A percentile compares a stretch with the other conserved stretches of the same genome.
phyloP scores from a whole-genome alignment of 2,329 filamentous ascomycete genomes.

The Penicillium capsulatum region DNA sequence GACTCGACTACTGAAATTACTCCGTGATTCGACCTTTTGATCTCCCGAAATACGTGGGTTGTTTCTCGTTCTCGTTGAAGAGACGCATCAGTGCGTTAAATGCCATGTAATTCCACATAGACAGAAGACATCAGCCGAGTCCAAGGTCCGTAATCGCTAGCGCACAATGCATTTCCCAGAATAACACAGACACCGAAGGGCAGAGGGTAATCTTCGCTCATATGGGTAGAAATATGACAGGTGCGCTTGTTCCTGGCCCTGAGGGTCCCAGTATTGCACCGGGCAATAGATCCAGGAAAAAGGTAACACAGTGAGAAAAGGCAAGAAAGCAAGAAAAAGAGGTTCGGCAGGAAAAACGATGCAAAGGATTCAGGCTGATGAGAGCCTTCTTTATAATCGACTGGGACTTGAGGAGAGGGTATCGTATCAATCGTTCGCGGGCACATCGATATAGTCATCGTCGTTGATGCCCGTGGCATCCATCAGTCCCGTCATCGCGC shows the following conservation, averaged over 20 bases:
- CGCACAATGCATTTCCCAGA: conserved; percentile 30
- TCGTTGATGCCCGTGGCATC: conserved; percentile 42
- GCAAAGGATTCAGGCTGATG: conserved; percentile 1
- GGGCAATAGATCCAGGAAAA: background rate
- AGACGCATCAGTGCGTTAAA: conserved; percentile 7
- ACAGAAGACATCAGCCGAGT: conserved; percentile 6
- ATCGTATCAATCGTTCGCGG: conserved; percentile 35
- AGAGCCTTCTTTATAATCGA: conserved; percentile 13
- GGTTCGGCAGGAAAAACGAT: background rate
- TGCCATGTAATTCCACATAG: conserved; percentile 16
- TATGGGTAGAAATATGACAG: conserved; percentile 23
- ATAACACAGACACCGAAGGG: conserved; percentile 17
- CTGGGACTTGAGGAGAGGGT: conserved; percentile 24
- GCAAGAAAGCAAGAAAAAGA: conserved; percentile 5
- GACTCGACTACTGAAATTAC: too few species aligned
- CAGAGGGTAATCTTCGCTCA: conserved; percentile 22
- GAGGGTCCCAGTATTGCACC: background rate
- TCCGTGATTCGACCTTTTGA: too few species aligned
- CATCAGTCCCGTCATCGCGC: conserved; percentile 41
- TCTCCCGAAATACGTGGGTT: too few species aligned
- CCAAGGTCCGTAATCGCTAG: conserved; percentile 17
- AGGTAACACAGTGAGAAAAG: conserved; percentile 2
- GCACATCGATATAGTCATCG: conserved; percentile 40
- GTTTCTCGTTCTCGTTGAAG: too few species aligned
- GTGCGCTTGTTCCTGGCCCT: conserved; percentile 15